A percentile compares a stretch with the other conserved stretches of the same genome.
phyloP scores from a whole-genome alignment of 2,329 filamentous ascomycete genomes.

The Penicillium hordei region DNA sequence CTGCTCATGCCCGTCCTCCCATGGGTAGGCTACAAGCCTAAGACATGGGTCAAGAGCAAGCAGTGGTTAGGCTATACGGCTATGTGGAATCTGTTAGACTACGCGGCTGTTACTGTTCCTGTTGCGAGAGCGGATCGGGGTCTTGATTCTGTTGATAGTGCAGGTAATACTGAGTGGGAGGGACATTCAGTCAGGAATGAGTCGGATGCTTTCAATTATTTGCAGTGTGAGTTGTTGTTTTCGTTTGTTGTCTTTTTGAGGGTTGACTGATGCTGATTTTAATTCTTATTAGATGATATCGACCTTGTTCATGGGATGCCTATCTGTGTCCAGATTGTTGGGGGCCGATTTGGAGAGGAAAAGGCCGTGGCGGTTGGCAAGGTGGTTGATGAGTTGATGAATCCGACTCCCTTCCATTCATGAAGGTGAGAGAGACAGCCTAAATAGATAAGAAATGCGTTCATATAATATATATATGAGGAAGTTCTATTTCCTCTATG shows the following conservation, averaged over 20 bases:
- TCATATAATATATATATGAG: constrained; percentile 2
- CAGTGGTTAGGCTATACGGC: constrained; percentile 38
- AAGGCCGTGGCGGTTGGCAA: constrained; percentile 33
- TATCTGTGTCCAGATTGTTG: constrained; percentile 35
- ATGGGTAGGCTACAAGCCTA: constrained; percentile 23
- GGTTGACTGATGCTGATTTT: not conserved
- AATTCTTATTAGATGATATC: constrained; percentile 26
- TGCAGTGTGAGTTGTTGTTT: constrained; percentile 5
- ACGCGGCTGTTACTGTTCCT: constrained; percentile 35
- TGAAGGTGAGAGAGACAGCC: not conserved
- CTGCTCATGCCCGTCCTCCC: constrained; percentile 29
- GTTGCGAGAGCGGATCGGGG: constrained; percentile 47
- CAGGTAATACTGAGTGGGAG: constrained; percentile 31
- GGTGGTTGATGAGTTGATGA: constrained; percentile 29
- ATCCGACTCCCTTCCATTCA: constrained; percentile 15
- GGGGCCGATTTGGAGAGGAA: constrained; percentile 36
- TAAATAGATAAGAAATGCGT: not conserved
- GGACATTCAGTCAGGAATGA: constrained; percentile 42
- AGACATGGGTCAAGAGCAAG: constrained; percentile 18
- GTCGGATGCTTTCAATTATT: constrained; percentile 50
- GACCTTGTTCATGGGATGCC: constrained; percentile 35
- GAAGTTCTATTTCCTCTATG: not conserved
- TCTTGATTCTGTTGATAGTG: constrained; percentile 33
- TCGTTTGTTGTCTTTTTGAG: not conserved
- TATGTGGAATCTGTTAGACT: constrained; percentile 39